Evolutionary conservation across 139 green algal genomes (phyloP), one percentile per base, ranked within the genome.

Genomic region (Volvox africanus): DNA sequence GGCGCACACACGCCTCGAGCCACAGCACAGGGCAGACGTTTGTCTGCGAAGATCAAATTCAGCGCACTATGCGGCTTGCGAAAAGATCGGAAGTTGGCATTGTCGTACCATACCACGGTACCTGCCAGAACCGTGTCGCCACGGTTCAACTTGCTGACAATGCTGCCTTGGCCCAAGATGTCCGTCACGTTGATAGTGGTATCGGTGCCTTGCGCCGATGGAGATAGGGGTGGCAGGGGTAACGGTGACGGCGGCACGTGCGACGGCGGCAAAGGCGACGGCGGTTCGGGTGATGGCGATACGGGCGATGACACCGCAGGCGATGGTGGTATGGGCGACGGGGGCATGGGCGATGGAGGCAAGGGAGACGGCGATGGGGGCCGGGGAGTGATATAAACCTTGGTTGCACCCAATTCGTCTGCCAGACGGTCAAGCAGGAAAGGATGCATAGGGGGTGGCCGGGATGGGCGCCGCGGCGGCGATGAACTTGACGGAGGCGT

Each of bases 31-130:
- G 35, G 26, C 71, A 26, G 3, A 32, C 50, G 86, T 75, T 62
- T 69, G 50, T 16, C n/a, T n/a, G 36, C 32, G 50, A 65, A 83
- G 16, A 90, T 30, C 50, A 90, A 55, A 75, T 90, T 90, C n/a
- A 90, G 86, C 13, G 71, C 22, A 44, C 67, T 82, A n/a, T 77
- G 86, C 9, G 71, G 71, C 50, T 28, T 62, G 30, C 86, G 86
- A 2, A 50, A n/a, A 1, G 33, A 18, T 32, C 73, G 50, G 86
- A 90, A 90, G 21, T 19, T 12, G 19, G 71, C 18, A 32, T 61
- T 30, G 86, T 76, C 55, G 71, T 28, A 84, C 86, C 86, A 90
- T 28, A 83, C 86, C 30, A 90, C 86, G 1, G 69, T 33, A 32
- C 71, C 71, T n/a, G 28, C 71, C 26, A 30, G 71, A 18, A 35